Evolutionary conservation across 805 yeast species (phyloP).

Genomic region (Grigorovia jiainica): DNA sequence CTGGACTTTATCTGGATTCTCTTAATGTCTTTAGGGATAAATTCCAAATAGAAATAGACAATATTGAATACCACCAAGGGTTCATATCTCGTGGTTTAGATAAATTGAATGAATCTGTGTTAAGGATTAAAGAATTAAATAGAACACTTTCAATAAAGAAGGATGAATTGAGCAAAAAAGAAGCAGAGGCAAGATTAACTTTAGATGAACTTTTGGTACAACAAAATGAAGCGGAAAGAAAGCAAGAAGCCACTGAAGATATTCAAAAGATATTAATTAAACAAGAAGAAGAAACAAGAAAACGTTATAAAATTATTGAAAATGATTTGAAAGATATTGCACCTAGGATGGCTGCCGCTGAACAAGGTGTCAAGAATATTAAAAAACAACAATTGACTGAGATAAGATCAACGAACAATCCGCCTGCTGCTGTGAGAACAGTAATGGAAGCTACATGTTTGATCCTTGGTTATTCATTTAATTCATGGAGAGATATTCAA

Average conservation of each 20-base stretch:
- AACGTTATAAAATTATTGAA: conserved; percentile 45
- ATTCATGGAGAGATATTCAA: conserved; percentile 77
- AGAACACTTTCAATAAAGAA: conserved; percentile 45
- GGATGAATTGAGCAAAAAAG: conserved; percentile 41
- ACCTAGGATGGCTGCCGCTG: conserved; percentile 79
- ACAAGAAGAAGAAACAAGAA: conserved; percentile 54
- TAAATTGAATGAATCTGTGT: conserved; percentile 63
- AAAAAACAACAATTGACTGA: conserved; percentile 89
- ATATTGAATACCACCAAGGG: conserved; percentile 55
- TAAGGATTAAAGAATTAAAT: conserved; percentile 57
- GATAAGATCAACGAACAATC: conserved; percentile 78
- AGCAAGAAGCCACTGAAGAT: conserved; percentile 72
- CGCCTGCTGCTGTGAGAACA: conserved; percentile 79
- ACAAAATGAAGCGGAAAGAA: conserved; percentile 88
- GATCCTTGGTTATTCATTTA: conserved; percentile 60
- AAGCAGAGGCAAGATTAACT: conserved; percentile 59
- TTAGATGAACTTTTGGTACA: conserved; percentile 68
- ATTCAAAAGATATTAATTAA: conserved; percentile 59
- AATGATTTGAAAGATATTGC: conserved; percentile 66
- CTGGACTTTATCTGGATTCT: conserved; percentile 49
- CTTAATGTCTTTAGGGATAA: conserved; percentile 35
- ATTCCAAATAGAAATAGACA: conserved; percentile 35
- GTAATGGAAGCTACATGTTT: conserved; percentile 83
- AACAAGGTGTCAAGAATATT: conserved; percentile 81
- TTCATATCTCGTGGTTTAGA: conserved; percentile 69